phyloP scores from a whole-genome alignment of 345 rosid species.

The Eucalyptus globulus region DNA sequence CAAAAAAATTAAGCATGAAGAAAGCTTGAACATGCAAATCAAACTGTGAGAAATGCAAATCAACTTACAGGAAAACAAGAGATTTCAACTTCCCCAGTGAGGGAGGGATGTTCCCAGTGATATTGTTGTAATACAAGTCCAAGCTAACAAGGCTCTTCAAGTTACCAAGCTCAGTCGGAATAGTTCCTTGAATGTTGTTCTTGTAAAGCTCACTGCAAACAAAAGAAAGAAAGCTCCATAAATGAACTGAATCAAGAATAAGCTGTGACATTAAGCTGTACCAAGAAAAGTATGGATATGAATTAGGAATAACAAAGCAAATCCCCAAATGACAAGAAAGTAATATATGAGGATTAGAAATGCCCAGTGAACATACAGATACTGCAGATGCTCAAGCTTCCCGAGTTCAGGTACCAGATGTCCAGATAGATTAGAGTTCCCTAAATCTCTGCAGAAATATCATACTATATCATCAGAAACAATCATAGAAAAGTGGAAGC shows the following conservation, averaged over 20 bases:
- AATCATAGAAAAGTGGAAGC: background rate
- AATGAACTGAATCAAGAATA: background rate
- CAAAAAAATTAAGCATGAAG: background rate
- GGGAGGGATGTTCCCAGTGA: slow-evolving; percentile 67
- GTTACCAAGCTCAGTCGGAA: slow-evolving; percentile 76
- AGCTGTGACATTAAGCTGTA: background rate
- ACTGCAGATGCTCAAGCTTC: slow-evolving; percentile 81
- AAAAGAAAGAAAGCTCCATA: background rate
- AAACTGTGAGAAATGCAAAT: background rate
- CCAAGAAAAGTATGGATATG: background rate
- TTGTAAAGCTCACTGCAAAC: slow-evolving; percentile 80
- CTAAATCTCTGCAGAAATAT: slow-evolving; percentile 67
- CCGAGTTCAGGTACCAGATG: slow-evolving; percentile 84
- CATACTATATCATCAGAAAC: background rate
- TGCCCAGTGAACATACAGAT: slow-evolving; percentile 46
- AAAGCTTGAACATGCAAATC: background rate
- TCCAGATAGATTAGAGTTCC: slow-evolving; percentile 84
- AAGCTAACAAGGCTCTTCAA: slow-evolving; percentile 88
- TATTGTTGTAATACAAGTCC: slow-evolving; percentile 92
- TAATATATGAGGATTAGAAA: background rate
- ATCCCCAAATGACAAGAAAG: background rate
- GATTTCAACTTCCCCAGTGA: slow-evolving; percentile 77
- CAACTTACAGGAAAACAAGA: slow-evolving; percentile 81
- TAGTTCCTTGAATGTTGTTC: slow-evolving; percentile 73
- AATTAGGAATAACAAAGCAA: background rate